These are phyloP conservation scores for Trichosporon sp. DNA, from an alignment of 1,284 basidiomycete species.

Conservation along the genomic window DNA sequence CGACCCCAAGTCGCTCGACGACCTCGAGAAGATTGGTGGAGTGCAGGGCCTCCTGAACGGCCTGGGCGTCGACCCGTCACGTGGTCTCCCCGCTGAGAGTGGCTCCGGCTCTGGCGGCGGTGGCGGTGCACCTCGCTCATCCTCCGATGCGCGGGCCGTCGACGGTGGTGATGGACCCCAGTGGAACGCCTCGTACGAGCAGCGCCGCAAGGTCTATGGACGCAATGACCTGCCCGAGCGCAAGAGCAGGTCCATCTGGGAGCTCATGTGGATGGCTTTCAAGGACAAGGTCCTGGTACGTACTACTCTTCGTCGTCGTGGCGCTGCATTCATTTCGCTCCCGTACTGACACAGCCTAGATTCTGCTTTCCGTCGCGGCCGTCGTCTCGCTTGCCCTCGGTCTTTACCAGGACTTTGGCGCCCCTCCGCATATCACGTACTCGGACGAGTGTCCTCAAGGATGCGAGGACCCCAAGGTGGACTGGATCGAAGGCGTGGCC, in stretches of 20 bases:
- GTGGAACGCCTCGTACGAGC: slow-evolving; percentile 57
- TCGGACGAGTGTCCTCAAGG: slow-evolving; percentile 47
- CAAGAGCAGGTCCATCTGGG: slow-evolving; percentile 69
- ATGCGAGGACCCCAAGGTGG: slow-evolving; percentile 57
- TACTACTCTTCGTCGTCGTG: slow-evolving; percentile 45
- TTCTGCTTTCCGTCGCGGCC: slow-evolving; percentile 84
- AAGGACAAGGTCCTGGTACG: slow-evolving; percentile 86
- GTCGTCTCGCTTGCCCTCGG: slow-evolving; percentile 89
- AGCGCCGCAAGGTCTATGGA: slow-evolving; percentile 72
- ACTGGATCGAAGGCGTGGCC: slow-evolving; percentile 98
- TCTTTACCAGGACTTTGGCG: slow-evolving; percentile 86
- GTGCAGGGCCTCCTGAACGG: slow-evolving; percentile 61
- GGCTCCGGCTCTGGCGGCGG: no score
- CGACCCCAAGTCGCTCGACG: slow-evolving; percentile 65
- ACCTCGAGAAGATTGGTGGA: slow-evolving; percentile 70
- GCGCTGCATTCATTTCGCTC: slow-evolving; percentile 14
- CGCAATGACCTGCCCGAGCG: slow-evolving; percentile 73
- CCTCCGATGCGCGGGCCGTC: slow-evolving; percentile 16
- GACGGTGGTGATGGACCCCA: slow-evolving; percentile 48
- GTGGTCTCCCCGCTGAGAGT: slow-evolving; percentile 50
- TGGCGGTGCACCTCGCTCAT: slow-evolving; percentile 22
- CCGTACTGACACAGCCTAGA: slow-evolving; percentile 49
- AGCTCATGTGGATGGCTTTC: slow-evolving; percentile 88
- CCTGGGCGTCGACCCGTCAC: slow-evolving; percentile 63
- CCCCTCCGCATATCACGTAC: slow-evolving; percentile 53